Conservation (phyloP, 2,329 filamentous ascomycete species). For the Alternaria ethzedia region DNA sequence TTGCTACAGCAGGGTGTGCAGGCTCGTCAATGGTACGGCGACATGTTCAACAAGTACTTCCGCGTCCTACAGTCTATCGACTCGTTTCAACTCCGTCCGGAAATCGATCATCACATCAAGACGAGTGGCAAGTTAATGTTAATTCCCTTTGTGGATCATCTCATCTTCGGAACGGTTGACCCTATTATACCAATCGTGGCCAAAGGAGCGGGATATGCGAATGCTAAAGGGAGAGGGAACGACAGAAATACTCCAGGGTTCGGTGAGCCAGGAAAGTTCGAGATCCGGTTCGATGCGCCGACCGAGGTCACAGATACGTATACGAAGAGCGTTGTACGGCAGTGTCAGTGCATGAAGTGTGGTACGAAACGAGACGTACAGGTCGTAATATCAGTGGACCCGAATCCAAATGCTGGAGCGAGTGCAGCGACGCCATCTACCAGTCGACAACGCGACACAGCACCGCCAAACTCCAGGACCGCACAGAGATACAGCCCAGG, state of each 20-base stretch:
- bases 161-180: slow-evolving; percentile 41
- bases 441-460: slow-evolving; percentile 21
- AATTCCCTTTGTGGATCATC: slow-evolving; percentile 43
- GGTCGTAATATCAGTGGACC: slow-evolving; percentile 44
- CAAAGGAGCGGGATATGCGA: slow-evolving; percentile 39
- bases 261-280: slow-evolving; percentile 40
- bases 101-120: slow-evolving; percentile 41
- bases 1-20: slow-evolving; percentile 42
- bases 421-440: slow-evolving; percentile 1
- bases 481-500: slow-evolving; percentile 35
- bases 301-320: slow-evolving; percentile 37
- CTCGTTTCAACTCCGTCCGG: slow-evolving; percentile 38
- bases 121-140: slow-evolving; percentile 43
- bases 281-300: slow-evolving; percentile 45
- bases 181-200: slow-evolving; percentile 45
- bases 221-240: slow-evolving; percentile 26
- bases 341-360: slow-evolving; percentile 47
- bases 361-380: slow-evolving; percentile 44
- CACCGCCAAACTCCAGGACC: slow-evolving; percentile 21
- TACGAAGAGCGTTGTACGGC: slow-evolving; percentile 38
- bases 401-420: slow-evolving; percentile 25
- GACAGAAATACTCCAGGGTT: slow-evolving; percentile 21
- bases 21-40: slow-evolving; percentile 45
- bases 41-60: slow-evolving; percentile 50
- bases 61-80: slow-evolving; percentile 37